phyloP scores from a whole-genome alignment of 768 basidiomycete species.

The Strobilomyces dryophilus region DNA sequence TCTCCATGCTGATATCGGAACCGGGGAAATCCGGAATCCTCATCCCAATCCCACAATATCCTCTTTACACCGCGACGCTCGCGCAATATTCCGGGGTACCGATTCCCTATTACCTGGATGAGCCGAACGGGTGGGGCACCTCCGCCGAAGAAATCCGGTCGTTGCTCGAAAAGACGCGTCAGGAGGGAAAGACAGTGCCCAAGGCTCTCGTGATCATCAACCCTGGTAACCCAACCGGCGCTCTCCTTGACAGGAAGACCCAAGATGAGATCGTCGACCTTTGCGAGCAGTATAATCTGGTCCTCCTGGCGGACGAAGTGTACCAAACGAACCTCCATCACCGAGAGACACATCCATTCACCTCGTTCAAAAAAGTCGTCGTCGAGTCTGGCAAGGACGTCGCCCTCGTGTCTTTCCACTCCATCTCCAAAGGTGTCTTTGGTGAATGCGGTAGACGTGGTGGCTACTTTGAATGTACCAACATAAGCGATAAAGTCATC shows the following conservation, averaged over 20 bases:
- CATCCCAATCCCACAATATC: conserved; percentile 98
- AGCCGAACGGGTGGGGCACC: conserved; percentile 79
- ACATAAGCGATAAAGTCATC: conserved; percentile 71
- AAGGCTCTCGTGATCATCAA: conserved; percentile 97
- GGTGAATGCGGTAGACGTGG: conserved; percentile 98
- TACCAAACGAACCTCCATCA: conserved; percentile 92
- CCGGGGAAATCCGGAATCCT: conserved; percentile 67
- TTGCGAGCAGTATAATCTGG: conserved; percentile 80
- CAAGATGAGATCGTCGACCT: conserved; percentile 76
- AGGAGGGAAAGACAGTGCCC: conserved; percentile 52
- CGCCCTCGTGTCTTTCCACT: conserved; percentile 93
- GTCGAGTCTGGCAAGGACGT: conserved; percentile 55
- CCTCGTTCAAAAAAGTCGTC: conserved; percentile 90
- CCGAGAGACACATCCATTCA: conserved; percentile 65
- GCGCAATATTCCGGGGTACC: conserved; percentile 78
- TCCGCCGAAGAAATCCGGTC: conserved; percentile 61
- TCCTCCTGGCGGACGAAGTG: conserved; percentile 97
- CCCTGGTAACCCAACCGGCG: conserved; percentile 96
- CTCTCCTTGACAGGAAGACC: conserved; percentile 66
- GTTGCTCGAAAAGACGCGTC: conserved; percentile 61
- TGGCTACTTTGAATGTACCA: conserved; percentile 92
- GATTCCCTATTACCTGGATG: conserved; percentile 87
- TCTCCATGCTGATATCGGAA: conserved; percentile 71
- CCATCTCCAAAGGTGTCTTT: conserved; percentile 92
- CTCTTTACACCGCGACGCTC: conserved; percentile 93